phyloP scores from a whole-genome alignment of 352 stramenopile species.

The Pythium brassicae region DNA sequence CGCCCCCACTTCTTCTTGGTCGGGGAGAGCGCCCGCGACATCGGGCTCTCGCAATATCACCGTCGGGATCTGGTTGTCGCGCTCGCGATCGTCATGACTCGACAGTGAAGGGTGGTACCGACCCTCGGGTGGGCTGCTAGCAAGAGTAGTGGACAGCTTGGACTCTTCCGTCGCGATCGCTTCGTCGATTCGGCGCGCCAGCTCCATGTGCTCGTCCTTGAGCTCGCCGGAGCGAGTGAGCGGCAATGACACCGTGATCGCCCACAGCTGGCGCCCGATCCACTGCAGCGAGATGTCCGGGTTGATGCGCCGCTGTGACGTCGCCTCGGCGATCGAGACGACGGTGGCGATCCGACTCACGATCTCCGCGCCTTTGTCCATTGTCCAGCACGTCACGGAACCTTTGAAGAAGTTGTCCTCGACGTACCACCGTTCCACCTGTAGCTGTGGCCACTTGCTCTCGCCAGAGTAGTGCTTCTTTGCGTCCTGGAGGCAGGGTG shows the following conservation, averaged over 20 bases:
- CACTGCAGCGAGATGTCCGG: constrained; percentile 76
- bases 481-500: constrained; percentile 7
- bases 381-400: constrained; percentile 74
- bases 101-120: neutral
- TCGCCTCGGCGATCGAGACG: constrained; percentile 13
- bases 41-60: constrained; percentile 9
- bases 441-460: constrained; percentile 36
- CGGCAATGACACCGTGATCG: constrained; percentile 59
- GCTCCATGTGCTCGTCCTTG: constrained; percentile 54
- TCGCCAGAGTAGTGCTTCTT: constrained; percentile 19
- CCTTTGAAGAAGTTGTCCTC: constrained; percentile 69
- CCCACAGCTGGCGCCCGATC: constrained; percentile 68
- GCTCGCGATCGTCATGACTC: neutral
- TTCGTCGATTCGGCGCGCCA: constrained; percentile 61
- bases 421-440: constrained; percentile 67
- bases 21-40: neutral
- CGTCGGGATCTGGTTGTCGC: constrained; percentile 15
- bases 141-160: neutral
- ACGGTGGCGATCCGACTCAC: constrained; percentile 53
- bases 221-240: constrained; percentile 55
- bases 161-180: constrained; percentile 35
- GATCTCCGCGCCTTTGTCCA: constrained; percentile 59
- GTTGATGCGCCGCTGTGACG: constrained; percentile 27
- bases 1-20: neutral
- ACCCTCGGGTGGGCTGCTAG: constrained; percentile 7